Evolutionary conservation across 768 basidiomycete genomes (phyloP).

Genomic region (Russula griseocarnosa): DNA sequence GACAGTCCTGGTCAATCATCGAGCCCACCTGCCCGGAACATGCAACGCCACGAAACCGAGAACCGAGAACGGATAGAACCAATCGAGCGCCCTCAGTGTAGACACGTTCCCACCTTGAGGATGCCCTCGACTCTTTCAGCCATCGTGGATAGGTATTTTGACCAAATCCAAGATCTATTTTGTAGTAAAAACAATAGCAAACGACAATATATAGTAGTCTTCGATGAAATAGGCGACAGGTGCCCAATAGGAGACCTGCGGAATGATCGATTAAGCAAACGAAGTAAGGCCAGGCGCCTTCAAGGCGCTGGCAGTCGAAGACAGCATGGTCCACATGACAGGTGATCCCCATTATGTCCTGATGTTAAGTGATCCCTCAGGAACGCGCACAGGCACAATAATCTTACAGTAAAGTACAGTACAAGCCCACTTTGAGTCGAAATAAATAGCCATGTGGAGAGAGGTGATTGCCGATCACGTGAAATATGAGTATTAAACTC

Average conservation of each 20-base stretch:
- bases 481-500: neutral
- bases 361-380: neutral
- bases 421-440: neutral
- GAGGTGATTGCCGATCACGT: constrained; percentile 4
- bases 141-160: neutral
- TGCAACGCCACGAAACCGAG: neutral
- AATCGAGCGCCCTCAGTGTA: neutral
- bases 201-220: neutral
- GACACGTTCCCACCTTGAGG: constrained; percentile 10
- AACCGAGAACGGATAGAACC: neutral
- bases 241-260: constrained; percentile 1
- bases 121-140: neutral
- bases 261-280: neutral
- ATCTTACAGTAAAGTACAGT: neutral
- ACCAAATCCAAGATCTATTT: neutral
- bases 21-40: neutral
- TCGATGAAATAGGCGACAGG: constrained; percentile 1
- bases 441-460: constrained; percentile 6
- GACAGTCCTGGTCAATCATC: neutral
- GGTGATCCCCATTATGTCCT: neutral
- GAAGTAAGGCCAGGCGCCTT: neutral
- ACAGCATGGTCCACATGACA: neutral
- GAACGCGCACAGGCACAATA: constrained; percentile 6
- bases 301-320: neutral
- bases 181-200: neutral